Base-by-base conservation (phyloP, 2,329 filamentous ascomycete species). In the Decorospora gaudefroyi region DNA sequence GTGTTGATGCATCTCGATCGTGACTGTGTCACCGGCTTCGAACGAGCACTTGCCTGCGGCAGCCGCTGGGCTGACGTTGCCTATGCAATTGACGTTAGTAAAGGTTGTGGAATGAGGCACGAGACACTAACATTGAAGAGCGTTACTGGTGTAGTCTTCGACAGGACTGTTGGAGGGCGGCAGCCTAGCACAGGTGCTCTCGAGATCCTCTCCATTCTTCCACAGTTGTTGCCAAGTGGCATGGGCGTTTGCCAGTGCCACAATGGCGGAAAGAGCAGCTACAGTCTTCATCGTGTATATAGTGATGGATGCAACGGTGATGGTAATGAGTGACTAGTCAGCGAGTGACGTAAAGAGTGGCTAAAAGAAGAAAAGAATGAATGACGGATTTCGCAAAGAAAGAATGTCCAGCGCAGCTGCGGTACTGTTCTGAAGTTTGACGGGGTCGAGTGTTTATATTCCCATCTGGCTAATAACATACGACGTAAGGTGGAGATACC, bases 351-450 rank as follows among this genome's bases (percentile, higher is more conserved):
- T 50, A 62, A 61, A 48, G 59, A 60, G 48, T 55, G 58, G 57
- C 58, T 52, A 50, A 52, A 49, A 40, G 53, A 51, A 43, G 48
- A 6, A 42, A 36, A 41, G 16, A 42, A 42, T 4, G 42, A 48
- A 50, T 32, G 47, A 51, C 42, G 38, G 51, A 60, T 55, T 46
- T 46, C 12, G 46, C 35, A 53, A 48, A 49, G 53, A 61, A 61
- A 49, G 59, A 64, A 55, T 55, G 58, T 61, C 49, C 61, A 64
- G 61, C 61, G 48, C 61, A 64, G 61, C 59, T 64, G 61, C 58
- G 59, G 51, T 58, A 50, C 39, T 39, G 25, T 48, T 41, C 22
- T 15, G 10, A 16, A 36, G 23, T 16, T 30, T 46, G 34, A 31
- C 40, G 46, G 50, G 45, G 35, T 30, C 22, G 10, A 37, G 32